Conservation (phyloP, 2,329 filamentous ascomycete species). For the Penicillium sp. region DNA sequence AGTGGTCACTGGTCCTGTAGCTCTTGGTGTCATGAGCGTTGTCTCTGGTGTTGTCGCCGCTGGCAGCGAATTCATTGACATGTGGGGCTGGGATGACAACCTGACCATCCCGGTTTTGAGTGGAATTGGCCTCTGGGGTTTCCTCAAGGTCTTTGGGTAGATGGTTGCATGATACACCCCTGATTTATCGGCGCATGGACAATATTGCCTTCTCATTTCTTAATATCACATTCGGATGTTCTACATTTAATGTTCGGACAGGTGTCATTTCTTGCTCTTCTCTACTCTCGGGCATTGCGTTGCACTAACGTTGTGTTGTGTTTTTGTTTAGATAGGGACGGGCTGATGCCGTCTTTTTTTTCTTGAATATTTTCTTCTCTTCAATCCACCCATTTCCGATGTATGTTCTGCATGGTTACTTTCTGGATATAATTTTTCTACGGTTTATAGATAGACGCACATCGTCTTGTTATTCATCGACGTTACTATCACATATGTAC, state of each 20-base stretch:
- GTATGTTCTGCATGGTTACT: neutral
- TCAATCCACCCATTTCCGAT: neutral
- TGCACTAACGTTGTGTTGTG: conserved; percentile 11
- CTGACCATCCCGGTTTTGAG: conserved; percentile 92
- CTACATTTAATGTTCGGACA: conserved; percentile 10
- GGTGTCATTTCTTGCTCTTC: conserved; percentile 4
- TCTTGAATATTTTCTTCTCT: conserved; percentile 4
- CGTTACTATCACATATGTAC: neutral
- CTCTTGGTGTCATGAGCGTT: conserved; percentile 76
- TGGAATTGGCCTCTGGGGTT: conserved; percentile 84
- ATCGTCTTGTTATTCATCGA: neutral
- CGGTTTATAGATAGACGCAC: neutral
- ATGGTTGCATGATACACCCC: conserved; percentile 5
- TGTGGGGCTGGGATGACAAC: conserved; percentile 97
- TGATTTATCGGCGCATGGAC: conserved; percentile 4
- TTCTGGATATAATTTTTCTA: neutral
- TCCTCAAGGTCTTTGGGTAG: conserved; percentile 77
- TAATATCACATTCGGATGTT: conserved; percentile 3
- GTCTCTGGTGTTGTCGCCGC: conserved; percentile 88
- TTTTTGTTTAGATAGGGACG: conserved; percentile 12
- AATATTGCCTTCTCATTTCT: neutral
- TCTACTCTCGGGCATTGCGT: conserved; percentile 13
- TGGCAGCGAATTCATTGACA: conserved; percentile 82
- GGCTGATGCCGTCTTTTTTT: neutral
- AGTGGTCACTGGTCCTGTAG: conserved; percentile 65